A percentile compares a stretch with the other conserved stretches of the same genome.
These are phyloP conservation scores for Colletotrichum abscissum DNA, from an alignment of 2,329 filamentous ascomycete genomes.

Conservation along the genomic window DNA sequence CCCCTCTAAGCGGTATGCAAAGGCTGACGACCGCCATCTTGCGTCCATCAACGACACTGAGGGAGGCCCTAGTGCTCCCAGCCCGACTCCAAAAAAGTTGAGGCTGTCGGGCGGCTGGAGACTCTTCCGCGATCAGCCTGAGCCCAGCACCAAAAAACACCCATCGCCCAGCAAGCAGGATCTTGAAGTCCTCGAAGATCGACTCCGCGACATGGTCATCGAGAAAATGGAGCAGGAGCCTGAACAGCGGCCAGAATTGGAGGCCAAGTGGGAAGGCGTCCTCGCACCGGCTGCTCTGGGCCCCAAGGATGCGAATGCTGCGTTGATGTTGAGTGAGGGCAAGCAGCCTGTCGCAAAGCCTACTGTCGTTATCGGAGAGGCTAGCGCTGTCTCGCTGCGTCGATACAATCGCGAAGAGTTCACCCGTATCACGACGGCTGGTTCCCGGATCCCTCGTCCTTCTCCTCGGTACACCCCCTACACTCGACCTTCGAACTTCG, in stretches of 20 bases:
- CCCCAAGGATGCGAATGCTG: not conserved
- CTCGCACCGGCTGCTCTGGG: not conserved
- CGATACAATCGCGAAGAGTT: constrained; percentile 3
- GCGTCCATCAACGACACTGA: not conserved
- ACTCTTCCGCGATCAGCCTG: constrained; percentile 11
- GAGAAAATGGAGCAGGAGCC: constrained; percentile 23
- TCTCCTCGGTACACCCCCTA: constrained; percentile 41
- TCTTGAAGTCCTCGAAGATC: constrained; percentile 50
- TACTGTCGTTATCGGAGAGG: constrained; percentile 4
- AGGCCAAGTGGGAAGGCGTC: constrained; percentile 10
- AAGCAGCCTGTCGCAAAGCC: constrained; percentile 17
- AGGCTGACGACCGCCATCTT: not conserved
- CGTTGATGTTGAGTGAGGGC: constrained; percentile 41
- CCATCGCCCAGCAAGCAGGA: constrained; percentile 56
- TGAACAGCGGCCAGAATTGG: constrained; percentile 18
- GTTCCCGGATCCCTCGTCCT: constrained; percentile 39
- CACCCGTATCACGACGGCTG: not conserved
- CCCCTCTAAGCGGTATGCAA: constrained; percentile 16
- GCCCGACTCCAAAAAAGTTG: constrained; percentile 1
- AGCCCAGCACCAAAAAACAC: constrained; percentile 50
- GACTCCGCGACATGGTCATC: constrained; percentile 41
- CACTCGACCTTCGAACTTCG: constrained; percentile 40
- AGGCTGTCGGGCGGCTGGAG: constrained; percentile 3
- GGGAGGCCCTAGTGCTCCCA: not conserved
- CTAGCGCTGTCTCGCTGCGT: constrained; percentile 6